Base-by-base conservation (phyloP, 2,329 filamentous ascomycete species). In the Karstenula rhodostoma region DNA sequence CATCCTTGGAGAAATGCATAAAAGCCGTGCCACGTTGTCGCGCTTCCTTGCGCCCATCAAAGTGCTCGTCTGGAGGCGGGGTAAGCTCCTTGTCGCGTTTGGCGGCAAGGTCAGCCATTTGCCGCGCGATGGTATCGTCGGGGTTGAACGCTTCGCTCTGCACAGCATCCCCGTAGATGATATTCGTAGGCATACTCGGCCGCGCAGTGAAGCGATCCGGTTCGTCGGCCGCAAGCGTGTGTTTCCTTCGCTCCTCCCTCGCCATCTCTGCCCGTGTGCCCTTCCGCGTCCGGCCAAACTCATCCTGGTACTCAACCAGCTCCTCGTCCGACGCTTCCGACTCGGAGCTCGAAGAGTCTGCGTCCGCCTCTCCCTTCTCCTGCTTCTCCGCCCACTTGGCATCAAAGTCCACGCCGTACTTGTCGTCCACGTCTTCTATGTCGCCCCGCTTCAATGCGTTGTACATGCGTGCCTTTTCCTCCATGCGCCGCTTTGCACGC, bases 401-500 rank as follows among this genome's bases (percentile, higher is more conserved):
- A 78, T 98, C 95, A 77, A 99, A 99, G 80, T 99, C 94, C 2
- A 99, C 90, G 27, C 96, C 78, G 64, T 83, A 85, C 25, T 86
- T 85, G 67, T 89, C 87, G 44, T 86, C 81, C 68, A 87, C 82
- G 73, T 89, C 86, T 66, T 91, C 86, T 44, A 83, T 63, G 73
- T 96, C 90, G n/a, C 94, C 94, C 35, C 91, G 86, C 78, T 96
- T 96, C 87, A 99, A 90, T 40, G 92, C 91, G 7, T 91, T 89
- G 78, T 99, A 99, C 1, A 95, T 80, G 4, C 91, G 87, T 3
- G 92, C 93, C 78, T 99, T 99, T 80, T 93, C 90, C 73, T 96
- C 89, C 89, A 99, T 92, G 73, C 89, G 91, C 66, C 89, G 86
- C 76, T 89, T 90, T 23, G 92, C 90, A 58, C 90, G 87, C 82